A percentile compares a stretch with the other conserved stretches of the same genome.
Conservation (phyloP, 805 yeast species). For the Wickerhamomyces chaumierensis region DNA sequence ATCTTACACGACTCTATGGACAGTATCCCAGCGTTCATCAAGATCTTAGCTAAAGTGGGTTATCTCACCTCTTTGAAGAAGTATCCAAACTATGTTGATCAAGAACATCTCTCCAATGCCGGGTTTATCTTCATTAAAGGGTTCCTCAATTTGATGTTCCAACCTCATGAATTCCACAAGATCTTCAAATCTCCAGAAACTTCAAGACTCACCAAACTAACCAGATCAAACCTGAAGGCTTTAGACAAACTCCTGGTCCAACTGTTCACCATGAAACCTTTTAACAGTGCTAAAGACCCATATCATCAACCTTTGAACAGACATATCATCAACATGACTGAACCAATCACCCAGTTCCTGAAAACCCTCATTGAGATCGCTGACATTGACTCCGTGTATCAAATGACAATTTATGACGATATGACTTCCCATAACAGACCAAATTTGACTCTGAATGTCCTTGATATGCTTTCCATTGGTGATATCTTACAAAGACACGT, state of each 20-base stretch:
- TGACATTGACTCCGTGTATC: constrained; percentile 48
- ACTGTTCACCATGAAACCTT: constrained; percentile 56
- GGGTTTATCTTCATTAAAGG: constrained; percentile 54
- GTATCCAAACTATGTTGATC: constrained; percentile 49
- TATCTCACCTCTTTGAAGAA: constrained; percentile 27
- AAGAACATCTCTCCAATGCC: constrained; percentile 50
- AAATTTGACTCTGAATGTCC: constrained; percentile 30
- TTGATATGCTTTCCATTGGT: constrained; percentile 35
- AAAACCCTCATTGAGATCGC: constrained; percentile 38
- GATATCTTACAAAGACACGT: constrained; percentile 29
- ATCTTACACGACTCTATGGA: constrained; percentile 33
- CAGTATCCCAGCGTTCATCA: constrained; percentile 43
- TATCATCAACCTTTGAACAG: constrained; percentile 76
- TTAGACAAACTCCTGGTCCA: constrained; percentile 53
- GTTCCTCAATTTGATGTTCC: constrained; percentile 35
- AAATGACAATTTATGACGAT: constrained; percentile 59
- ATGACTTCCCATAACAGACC: constrained; percentile 44
- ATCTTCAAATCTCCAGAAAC: constrained; percentile 19
- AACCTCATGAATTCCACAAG: constrained; percentile 48
- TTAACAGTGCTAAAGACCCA: constrained; percentile 46
- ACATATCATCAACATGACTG: constrained; percentile 42
- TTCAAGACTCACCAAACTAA: constrained; percentile 8
- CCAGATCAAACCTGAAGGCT: constrained; percentile 37
- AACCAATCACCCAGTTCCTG: constrained; percentile 33
- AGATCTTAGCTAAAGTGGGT: constrained; percentile 41